phyloP scores from a whole-genome alignment of 2,329 filamentous ascomycete genomes.

The Clonostachys rhizophaga region DNA sequence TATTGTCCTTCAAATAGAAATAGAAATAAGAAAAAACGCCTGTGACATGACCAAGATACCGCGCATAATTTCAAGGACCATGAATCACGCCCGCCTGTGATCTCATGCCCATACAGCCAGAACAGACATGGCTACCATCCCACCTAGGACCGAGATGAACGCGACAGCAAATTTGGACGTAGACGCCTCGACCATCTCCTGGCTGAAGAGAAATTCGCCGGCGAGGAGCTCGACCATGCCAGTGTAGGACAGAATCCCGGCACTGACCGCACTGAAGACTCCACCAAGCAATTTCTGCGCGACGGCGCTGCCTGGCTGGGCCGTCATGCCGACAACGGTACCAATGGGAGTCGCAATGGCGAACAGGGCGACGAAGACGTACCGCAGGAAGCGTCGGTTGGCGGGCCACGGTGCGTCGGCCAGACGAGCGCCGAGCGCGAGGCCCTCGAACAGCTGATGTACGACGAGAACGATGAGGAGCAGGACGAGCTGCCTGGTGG shows the following conservation, averaged over 20 bases:
- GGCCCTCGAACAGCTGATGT: conserved; percentile 90
- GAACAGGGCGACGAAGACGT: conserved; percentile 66
- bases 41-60: not conserved
- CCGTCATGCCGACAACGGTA: conserved; percentile 78
- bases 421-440: conserved; percentile 84
- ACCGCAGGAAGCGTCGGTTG: conserved; percentile 67
- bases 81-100: not conserved
- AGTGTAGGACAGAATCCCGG: conserved; percentile 90
- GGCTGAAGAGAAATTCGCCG: conserved; percentile 95
- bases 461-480: conserved; percentile 69
- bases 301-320: conserved; percentile 44
- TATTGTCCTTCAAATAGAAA: not conserved
- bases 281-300: conserved; percentile 71
- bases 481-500: conserved; percentile 51
- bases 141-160: conserved; percentile 68
- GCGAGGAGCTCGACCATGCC: conserved; percentile 90
- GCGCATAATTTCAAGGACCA: no score
- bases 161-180: conserved; percentile 65
- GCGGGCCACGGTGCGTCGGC: conserved; percentile 73
- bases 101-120: conserved; percentile 78
- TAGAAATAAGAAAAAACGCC: not conserved
- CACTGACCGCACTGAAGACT: conserved; percentile 82
- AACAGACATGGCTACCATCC: conserved; percentile 74
- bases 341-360: conserved; percentile 79
- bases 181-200: conserved; percentile 72